Evolutionary conservation across 2,329 filamentous ascomycete species (phyloP), one percentile per base, ranked within the genome.

Genomic region (Fusarium algeriense): DNA sequence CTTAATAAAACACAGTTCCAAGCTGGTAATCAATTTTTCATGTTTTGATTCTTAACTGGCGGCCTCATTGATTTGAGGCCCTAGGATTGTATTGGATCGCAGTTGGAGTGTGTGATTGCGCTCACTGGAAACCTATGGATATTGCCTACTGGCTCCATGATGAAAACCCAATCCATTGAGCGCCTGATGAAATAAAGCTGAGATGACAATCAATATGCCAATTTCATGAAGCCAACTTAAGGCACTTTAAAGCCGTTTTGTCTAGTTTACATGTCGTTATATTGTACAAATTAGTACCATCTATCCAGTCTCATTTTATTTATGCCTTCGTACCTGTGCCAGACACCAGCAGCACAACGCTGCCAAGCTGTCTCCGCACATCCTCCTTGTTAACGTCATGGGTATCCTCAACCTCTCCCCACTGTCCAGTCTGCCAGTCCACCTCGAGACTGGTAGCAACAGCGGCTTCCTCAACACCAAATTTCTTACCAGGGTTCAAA

Each of bases 351-450:
- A 98, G 79, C 19, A 97, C 87, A 14, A 94, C 93, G 79, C 94
- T 97, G 17, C 95, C 96, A 65, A 98, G 83, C 83, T 98, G 96
- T 76, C 95, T 88, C 78, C 90, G 88, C 72, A 98, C 75, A 81
- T 99, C 96, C 81, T 97, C 95, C 81, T 91, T 93, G 76, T 97
- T 92, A 2, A 99, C 96, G 84, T 99, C 96, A 82, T 99, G 96
- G 32, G 95, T 97, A 81, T 99, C 95, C 80, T 99, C 96, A 2
- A 99, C 96, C 85, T 97, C 95, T 12, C 96, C 96, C 95, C 96
- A 98, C 81, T 92, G 91, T 32, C 88, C 85, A 2, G 91, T 97
- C 87, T 99, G 96, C 91, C 94, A 98, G 70, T 89, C 87, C 19
- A 97, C 93, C 84, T 99, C 96, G 44, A 97, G 80, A 75, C 89